Evolutionary conservation across 148 eudicot genomes (phyloP), one percentile per base, ranked within the genome.

Genomic region (Rhododendron molle): DNA sequence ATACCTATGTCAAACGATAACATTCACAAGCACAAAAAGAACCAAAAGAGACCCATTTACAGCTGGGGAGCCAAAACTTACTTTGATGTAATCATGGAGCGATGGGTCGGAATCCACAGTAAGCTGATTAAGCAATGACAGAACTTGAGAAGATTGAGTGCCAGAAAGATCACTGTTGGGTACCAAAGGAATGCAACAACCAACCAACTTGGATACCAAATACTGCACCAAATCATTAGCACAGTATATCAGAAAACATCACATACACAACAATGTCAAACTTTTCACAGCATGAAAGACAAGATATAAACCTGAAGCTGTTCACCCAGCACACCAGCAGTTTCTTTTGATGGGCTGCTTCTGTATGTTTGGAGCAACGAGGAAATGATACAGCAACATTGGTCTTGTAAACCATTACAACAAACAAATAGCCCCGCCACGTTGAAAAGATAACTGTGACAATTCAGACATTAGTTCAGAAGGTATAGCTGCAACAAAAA

Each of bases 361-460:
- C 88, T 91, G 73, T 91, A 91, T 74, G 89, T 87, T 83, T 88
- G 90, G 84, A 97, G 95, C 91, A 97, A 91, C 71, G 82, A 81
- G 78, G 95, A 91, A 71, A 97, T 88, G 85, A 97, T 90, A 58
- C 79, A 81, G 88, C 98, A 93, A 83, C 98, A 95, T 86, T 97
- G 99, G 81, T 93, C 94, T 91, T 92, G 96, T 77, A 95, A 87
- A 81, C 92, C 87, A 87, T 85, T 88, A 86, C 86, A 87, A 86
- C 90, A 91, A 87, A 95, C 87, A 82, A 91, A 94, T 86, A 93
- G 98, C 32, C 96, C 94, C 83, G 88, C 89, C 93, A 95, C 87
- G 90, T 94, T 94, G 88, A 97, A 90, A 87, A 97, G 93, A 88
- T 97, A 97, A 87, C 99, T 97, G 94, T 73, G 87, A 85, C 89